A percentile compares a stretch with the other conserved stretches of the same genome.
Evolutionary conservation across 805 yeast species (phyloP).

Genomic region (Yarrowia osloensis): DNA sequence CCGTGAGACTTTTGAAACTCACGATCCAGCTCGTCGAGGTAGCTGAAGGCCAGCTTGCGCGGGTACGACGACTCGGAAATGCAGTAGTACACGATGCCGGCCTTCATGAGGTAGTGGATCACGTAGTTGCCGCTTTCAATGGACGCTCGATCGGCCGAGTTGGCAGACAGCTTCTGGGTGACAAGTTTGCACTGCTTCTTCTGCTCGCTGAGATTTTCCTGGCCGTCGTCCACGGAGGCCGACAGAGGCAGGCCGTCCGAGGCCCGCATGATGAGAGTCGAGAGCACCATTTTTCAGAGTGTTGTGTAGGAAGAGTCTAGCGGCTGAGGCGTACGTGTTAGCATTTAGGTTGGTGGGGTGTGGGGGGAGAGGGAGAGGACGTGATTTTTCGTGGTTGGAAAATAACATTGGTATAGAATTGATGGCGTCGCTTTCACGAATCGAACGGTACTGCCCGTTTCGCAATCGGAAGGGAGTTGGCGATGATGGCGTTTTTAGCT

Average conservation of each 20-base stretch:
- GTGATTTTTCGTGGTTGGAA: too few relatives aligned
- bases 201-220: slow-evolving; percentile 63
- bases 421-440: background rate
- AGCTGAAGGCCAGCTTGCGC: slow-evolving; percentile 83
- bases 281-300: slow-evolving; percentile 56
- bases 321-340: background rate
- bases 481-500: background rate
- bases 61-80: slow-evolving; percentile 82
- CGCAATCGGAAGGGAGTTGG: background rate
- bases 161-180: slow-evolving; percentile 70
- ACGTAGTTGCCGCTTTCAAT: slow-evolving; percentile 73
- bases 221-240: slow-evolving; percentile 85
- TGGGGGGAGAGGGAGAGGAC: background rate
- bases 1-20: slow-evolving; percentile 85
- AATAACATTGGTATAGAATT: background rate
- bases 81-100: slow-evolving; percentile 72
- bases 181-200: slow-evolving; percentile 82
- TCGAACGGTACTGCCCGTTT: background rate
- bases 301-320: background rate
- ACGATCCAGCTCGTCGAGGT: slow-evolving; percentile 73
- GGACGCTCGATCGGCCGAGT: slow-evolving; percentile 81
- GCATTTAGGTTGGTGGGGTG: background rate
- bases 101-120: slow-evolving; percentile 68
- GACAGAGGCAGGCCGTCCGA: slow-evolving; percentile 76
- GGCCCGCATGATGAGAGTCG: slow-evolving; percentile 58